phyloP scores from a whole-genome alignment of 2,329 filamentous ascomycete genomes.

The Pseudophaeomoniella oleicola region DNA sequence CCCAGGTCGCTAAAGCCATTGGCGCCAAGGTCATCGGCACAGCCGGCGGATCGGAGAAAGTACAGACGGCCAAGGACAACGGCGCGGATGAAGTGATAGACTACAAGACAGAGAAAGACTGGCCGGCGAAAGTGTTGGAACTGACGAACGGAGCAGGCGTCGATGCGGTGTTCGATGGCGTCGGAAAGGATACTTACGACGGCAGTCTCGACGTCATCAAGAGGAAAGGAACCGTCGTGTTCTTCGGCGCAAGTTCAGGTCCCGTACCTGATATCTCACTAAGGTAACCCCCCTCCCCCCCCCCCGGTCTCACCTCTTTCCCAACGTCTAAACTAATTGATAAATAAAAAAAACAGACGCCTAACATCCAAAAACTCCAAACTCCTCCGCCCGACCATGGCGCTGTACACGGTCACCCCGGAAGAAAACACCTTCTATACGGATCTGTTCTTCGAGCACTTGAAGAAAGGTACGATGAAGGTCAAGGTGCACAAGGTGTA shows the following conservation, averaged over 20 bases:
- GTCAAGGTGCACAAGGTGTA: constrained; percentile 65
- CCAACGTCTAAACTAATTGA: constrained; percentile 4
- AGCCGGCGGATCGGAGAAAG: constrained; percentile 59
- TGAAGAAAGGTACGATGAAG: constrained; percentile 55
- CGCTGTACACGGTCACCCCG: constrained; percentile 52
- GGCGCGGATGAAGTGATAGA: constrained; percentile 62
- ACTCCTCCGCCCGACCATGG: constrained; percentile 59
- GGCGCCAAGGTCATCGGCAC: constrained; percentile 72
- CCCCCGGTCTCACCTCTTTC: neutral
- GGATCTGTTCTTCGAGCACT: constrained; percentile 57
- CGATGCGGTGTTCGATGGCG: constrained; percentile 68
- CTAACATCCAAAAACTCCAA: constrained; percentile 63
- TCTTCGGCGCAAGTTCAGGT: constrained; percentile 72
- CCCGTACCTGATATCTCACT: constrained; percentile 57
- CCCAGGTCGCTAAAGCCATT: constrained; percentile 54
- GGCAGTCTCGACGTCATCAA: constrained; percentile 58
- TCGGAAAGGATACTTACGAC: constrained; percentile 77
- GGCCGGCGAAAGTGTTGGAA: constrained; percentile 71
- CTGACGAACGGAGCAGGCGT: constrained; percentile 61
- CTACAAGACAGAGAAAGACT: constrained; percentile 66
- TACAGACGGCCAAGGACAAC: constrained; percentile 50
- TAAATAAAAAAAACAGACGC: constrained; percentile 19
- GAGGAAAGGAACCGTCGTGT: constrained; percentile 61
- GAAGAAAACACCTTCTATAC: constrained; percentile 59
- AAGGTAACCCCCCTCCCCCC: constrained; percentile 33